These are phyloP conservation scores for Boletus pseudo-olivaceus DNA, from an alignment of 768 basidiomycete genomes.

Conservation along the genomic window DNA sequence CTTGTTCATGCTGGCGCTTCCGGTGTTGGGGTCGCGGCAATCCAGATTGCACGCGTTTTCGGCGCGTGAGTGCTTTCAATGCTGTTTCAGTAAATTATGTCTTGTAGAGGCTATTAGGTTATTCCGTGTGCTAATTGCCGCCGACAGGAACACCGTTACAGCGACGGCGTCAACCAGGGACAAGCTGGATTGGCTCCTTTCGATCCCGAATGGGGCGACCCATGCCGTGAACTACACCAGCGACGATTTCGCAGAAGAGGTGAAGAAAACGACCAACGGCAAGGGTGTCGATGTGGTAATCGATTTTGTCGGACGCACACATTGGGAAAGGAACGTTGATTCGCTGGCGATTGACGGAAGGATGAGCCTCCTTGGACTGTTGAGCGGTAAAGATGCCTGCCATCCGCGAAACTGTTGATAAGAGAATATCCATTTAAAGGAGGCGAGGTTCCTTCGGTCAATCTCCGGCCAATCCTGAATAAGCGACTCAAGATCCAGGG, in stretches of 20 bases:
- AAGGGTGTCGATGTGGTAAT: constrained; percentile 81
- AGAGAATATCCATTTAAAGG: constrained; percentile 39
- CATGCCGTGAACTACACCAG: constrained; percentile 83
- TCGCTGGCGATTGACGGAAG: constrained; percentile 67
- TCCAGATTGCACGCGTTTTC: constrained; percentile 74
- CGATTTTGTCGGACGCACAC: constrained; percentile 77
- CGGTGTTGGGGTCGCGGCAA: constrained; percentile 85
- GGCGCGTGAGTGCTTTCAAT: constrained; percentile 56
- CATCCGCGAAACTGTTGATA: constrained; percentile 19
- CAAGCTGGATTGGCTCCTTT: constrained; percentile 75
- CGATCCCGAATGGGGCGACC: constrained; percentile 65
- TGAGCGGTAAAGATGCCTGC: constrained; percentile 53
- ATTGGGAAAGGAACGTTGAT: constrained; percentile 72
- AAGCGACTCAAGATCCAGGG: constrained; percentile 89
- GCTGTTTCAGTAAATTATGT: constrained; percentile 2
- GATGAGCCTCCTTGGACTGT: constrained; percentile 62
- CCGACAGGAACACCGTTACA: constrained; percentile 59
- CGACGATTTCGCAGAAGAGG: constrained; percentile 71
- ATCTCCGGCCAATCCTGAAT: constrained; percentile 65
- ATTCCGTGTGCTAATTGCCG: constrained; percentile 8
- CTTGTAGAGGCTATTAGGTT: not conserved
- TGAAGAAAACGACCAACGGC: constrained; percentile 61
- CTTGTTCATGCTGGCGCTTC: constrained; percentile 90
- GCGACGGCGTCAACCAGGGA: constrained; percentile 84
- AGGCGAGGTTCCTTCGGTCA: constrained; percentile 44